These are phyloP conservation scores for Lunasporangiospora selenospora DNA, from an alignment of 192 early-diverging fungal genomes.

Conservation along the genomic window DNA sequence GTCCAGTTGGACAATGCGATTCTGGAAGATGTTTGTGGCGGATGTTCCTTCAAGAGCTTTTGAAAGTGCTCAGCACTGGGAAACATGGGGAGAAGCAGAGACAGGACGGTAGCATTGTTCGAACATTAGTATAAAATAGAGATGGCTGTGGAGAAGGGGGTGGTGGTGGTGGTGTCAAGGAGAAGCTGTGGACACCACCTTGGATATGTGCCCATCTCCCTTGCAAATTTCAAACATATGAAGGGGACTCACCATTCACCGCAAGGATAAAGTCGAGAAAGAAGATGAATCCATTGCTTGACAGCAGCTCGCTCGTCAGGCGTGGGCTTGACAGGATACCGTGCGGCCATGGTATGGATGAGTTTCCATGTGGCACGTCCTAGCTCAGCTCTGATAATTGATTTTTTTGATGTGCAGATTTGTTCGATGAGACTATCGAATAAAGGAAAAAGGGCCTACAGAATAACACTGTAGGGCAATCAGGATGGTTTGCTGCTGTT, in stretches of 20 bases:
- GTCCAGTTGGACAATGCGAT: conserved; percentile 82
- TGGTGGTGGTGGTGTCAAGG: background rate
- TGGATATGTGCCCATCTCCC: too few relatives aligned
- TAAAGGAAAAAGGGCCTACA: too few relatives aligned
- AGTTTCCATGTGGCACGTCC: conserved; percentile 91
- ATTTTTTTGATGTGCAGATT: too few relatives aligned
- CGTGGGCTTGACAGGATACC: conserved; percentile 85
- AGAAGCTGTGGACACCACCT: too few relatives aligned
- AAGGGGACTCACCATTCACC: conserved; percentile 92
- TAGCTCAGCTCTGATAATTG: conserved; percentile 80
- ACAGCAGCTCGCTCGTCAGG: conserved; percentile 77
- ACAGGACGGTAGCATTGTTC: background rate
- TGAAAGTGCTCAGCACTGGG: conserved; percentile 89
- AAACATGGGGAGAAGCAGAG: too few relatives aligned
- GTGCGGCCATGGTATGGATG: conserved; percentile 89
- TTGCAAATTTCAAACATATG: too few relatives aligned
- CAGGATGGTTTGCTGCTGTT: background rate
- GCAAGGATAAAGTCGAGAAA: conserved; percentile 93
- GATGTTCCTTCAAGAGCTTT: conserved; percentile 73
- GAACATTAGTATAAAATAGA: background rate
- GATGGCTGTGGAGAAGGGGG: background rate
- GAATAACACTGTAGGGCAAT: background rate
- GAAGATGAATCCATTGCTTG: conserved; percentile 80
- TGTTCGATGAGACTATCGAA: background rate
- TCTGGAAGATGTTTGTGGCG: conserved; percentile 79